A percentile compares a stretch with the other conserved stretches of the same genome.
phyloP scores from a whole-genome alignment of 2,329 filamentous ascomycete species.

The Apiospora sp. region DNA sequence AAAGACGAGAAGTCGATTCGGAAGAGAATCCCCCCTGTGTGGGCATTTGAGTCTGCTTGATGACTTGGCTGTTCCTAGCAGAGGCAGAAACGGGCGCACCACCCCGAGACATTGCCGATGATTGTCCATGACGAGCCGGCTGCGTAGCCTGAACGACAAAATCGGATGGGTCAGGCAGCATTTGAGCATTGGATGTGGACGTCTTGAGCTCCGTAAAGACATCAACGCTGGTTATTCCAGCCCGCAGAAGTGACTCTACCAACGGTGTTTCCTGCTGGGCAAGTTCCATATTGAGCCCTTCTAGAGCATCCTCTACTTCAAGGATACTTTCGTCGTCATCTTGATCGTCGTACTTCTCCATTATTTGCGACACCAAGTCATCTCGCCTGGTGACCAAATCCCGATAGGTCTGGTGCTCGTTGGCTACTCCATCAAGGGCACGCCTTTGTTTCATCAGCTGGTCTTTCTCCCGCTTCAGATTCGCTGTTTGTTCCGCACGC shows the following conservation, averaged over 20 bases:
- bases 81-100: conserved; percentile 32
- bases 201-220: conserved; percentile 43
- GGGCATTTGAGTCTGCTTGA: conserved; percentile 60
- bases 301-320: conserved; percentile 57
- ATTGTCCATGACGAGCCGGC: conserved; percentile 39
- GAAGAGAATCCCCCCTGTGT: not conserved
- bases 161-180: conserved; percentile 35
- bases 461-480: conserved; percentile 60
- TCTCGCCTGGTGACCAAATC: conserved; percentile 54
- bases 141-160: conserved; percentile 57
- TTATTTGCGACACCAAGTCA: conserved; percentile 54
- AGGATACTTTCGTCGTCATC: conserved; percentile 61
- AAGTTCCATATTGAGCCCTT: conserved; percentile 42
- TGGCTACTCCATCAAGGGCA: conserved; percentile 50
- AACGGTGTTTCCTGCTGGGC: conserved; percentile 53
- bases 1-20: not conserved
- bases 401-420: conserved; percentile 52
- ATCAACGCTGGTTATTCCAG: conserved; percentile 53
- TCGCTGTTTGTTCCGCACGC: conserved; percentile 48
- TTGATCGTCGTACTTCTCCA: conserved; percentile 58
- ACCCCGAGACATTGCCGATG: conserved; percentile 43
- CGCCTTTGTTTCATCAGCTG: conserved; percentile 55
- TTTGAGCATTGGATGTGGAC: conserved; percentile 36
- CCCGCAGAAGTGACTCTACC: conserved; percentile 50
- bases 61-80: conserved; percentile 51